Base-by-base conservation (phyloP, 257 asterid genomes). In the Plantago ovata region DNA sequence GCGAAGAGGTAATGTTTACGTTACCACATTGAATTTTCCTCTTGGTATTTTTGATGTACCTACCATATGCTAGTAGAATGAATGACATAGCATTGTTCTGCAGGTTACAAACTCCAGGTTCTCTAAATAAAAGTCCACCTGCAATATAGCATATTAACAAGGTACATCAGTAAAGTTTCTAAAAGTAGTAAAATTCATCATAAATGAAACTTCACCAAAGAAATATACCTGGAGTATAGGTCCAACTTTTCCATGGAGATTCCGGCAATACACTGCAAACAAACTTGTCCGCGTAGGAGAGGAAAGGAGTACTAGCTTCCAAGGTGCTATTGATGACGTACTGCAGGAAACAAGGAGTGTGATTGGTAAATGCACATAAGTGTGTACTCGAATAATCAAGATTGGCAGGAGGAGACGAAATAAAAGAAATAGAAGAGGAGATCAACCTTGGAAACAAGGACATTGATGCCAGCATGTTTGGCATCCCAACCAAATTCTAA, bases 401-500 rank as follows among this genome's bases (percentile, higher is more conserved):
- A 39, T 23, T 33, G 44, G 8, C 11, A 39, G 18, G 18, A 18
- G 13, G 16, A 42, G 22, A 7, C 6, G 7, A 3, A 40, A 21
- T 1, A 42, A 33, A n/a, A 51, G n/a, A n/a, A n/a, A n/a, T n/a
- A n/a, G n/a, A n/a, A n/a, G n/a, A n/a, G n/a, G n/a, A n/a, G n/a
- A 51, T 7, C 2, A 57, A 75, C 82, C 78, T 78, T 75, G 41
- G 88, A 72, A 66, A 78, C 24, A 41, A 78, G 85, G 45, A 78
- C 72, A 32, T 56, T 65, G 21, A 81, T 72, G 19, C 84, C 88
- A 65, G 82, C 88, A 47, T 75, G 77, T 63, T 81, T 78, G 12
- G 78, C 75, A 66, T 75, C 81, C 81, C 83, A 81, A 55, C 83
- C 83, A 36, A 81, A 81, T 75, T 81, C 77, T 1, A 24, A 23